A percentile compares a stretch with the other conserved stretches of the same genome.
Conservation (phyloP, 108 stramenopile genomes). For the Nitzschia sp. region DNA sequence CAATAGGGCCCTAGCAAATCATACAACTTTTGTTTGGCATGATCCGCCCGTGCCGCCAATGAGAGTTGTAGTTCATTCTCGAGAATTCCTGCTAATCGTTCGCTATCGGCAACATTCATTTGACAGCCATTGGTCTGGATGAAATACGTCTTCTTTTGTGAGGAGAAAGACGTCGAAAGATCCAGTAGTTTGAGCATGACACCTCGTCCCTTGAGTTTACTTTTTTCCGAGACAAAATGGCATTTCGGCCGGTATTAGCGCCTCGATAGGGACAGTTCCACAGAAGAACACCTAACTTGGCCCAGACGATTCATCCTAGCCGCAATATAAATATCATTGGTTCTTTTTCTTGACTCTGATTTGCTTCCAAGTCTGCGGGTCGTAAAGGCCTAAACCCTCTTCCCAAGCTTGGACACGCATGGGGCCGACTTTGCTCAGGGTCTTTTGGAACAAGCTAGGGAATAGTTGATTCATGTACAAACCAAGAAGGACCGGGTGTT, state of each 20-base stretch:
- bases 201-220: constrained; percentile 51
- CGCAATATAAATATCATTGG: too few relatives aligned
- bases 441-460: constrained; percentile 31
- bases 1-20: constrained; percentile 74
- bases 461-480: constrained; percentile 46
- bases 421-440: constrained; percentile 31
- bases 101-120: constrained; percentile 95
- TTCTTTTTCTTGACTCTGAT: too few relatives aligned
- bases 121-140: constrained; percentile 89
- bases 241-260: constrained; percentile 38
- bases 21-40: constrained; percentile 94
- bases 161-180: background rate
- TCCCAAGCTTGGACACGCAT: constrained; percentile 41
- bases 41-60: constrained; percentile 57
- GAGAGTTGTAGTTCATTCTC: constrained; percentile 54
- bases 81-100: constrained; percentile 89
- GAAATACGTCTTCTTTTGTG: constrained; percentile 41
- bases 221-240: constrained; percentile 22
- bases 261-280: too few relatives aligned
- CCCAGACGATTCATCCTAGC: too few relatives aligned
- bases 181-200: constrained; percentile 26
- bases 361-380: constrained; percentile 49
- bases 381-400: constrained; percentile 51
- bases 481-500: constrained; percentile 57
- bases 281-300: too few relatives aligned